phyloP scores from a whole-genome alignment of 2,329 filamentous ascomycete genomes.

The Colletotrichum abscissum region DNA sequence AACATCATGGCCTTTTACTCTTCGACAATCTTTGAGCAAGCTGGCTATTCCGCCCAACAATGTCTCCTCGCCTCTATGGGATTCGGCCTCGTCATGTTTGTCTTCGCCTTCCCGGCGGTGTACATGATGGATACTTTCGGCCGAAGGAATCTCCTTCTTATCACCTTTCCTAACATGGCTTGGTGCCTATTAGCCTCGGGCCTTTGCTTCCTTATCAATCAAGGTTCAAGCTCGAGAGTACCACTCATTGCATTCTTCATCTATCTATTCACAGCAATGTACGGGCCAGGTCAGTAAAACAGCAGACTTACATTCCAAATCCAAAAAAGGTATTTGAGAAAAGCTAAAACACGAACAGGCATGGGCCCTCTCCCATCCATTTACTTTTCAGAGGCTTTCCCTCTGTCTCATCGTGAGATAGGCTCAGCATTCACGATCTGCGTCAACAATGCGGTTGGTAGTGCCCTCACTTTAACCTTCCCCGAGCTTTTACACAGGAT shows the following conservation, averaged over 20 bases:
- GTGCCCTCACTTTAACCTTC: constrained; percentile 51
- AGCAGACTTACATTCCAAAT: background rate
- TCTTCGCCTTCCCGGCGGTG: constrained; percentile 68
- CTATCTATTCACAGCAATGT: constrained; percentile 65
- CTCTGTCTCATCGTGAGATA: constrained; percentile 61
- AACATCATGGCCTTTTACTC: constrained; percentile 63
- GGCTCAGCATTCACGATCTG: constrained; percentile 46
- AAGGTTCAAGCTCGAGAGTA: constrained; percentile 50
- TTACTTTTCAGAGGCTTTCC: constrained; percentile 67
- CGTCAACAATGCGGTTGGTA: constrained; percentile 44
- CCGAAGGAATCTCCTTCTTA: constrained; percentile 59
- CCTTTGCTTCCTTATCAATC: constrained; percentile 62
- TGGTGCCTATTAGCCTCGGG: constrained; percentile 54
- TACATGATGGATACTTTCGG: constrained; percentile 71
- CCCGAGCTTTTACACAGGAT: constrained; percentile 57
- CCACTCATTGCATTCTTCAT: constrained; percentile 67
- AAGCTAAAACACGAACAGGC: constrained; percentile 34
- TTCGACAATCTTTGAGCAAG: constrained; percentile 59
- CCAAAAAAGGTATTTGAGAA: too few relatives aligned
- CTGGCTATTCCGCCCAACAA: constrained; percentile 52
- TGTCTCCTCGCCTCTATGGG: constrained; percentile 66
- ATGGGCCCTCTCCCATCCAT: constrained; percentile 47
- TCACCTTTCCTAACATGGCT: constrained; percentile 56
- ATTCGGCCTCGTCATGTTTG: constrained; percentile 68
- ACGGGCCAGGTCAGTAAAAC: constrained; percentile 52